These are phyloP conservation scores for Erysimum cheiranthoides DNA, from an alignment of 345 rosid species.

Conservation along the genomic window DNA sequence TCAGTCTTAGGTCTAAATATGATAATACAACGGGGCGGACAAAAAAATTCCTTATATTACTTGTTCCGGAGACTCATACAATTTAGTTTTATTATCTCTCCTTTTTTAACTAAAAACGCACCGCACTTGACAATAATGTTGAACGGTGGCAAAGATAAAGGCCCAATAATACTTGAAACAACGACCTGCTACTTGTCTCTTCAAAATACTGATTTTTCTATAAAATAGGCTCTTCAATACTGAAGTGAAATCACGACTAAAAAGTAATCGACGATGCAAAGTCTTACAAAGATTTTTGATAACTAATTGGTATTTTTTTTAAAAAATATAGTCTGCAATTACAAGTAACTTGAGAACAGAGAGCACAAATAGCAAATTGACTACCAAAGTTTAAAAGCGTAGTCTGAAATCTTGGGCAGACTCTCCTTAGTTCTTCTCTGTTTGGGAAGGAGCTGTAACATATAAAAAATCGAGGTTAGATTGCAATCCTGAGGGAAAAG, in stretches of 20 bases:
- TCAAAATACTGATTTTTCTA: not conserved
- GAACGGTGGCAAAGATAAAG: not conserved
- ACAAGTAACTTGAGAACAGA: conserved; percentile 6
- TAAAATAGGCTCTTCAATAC: not conserved
- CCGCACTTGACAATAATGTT: not conserved
- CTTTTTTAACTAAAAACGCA: conserved; percentile 11
- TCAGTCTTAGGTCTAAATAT: not conserved
- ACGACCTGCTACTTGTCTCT: not conserved
- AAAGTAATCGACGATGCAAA: not conserved
- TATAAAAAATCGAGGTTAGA: not conserved
- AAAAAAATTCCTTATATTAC: not conserved
- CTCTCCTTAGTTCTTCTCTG: conserved; percentile 35
- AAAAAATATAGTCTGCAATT: conserved; percentile 8
- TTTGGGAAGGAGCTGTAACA: conserved; percentile 32
- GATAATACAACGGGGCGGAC: not conserved
- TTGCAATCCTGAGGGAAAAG: not conserved
- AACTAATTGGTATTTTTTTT: not conserved
- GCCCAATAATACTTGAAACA: conserved; percentile 1
- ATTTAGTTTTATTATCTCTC: not conserved
- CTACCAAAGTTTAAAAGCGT: not conserved
- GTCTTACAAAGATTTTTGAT: not conserved
- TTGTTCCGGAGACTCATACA: not conserved
- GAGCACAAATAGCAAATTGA: conserved; percentile 20
- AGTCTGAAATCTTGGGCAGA: conserved; percentile 19
- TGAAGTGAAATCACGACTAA: not conserved